A percentile compares a stretch with the other conserved stretches of the same genome.
phyloP scores from a whole-genome alignment of 73 alveolate genomes.

The Paramecium sonneborni region DNA sequence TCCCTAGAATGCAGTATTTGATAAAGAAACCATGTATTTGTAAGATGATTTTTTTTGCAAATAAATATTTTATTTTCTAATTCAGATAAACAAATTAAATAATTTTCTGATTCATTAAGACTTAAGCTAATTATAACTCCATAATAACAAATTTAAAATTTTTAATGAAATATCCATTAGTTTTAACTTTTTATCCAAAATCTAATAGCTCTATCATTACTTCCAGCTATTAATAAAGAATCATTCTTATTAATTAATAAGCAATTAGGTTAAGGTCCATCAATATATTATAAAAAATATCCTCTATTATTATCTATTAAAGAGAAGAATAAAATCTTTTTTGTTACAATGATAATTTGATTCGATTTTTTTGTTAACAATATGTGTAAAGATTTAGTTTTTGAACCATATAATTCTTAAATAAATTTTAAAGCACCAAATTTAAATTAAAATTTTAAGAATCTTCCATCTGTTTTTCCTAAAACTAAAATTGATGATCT shows the following conservation, averaged over 20 bases:
- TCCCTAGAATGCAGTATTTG: not conserved
- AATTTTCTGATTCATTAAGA: not conserved
- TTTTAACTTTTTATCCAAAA: not conserved
- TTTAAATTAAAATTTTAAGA: not conserved
- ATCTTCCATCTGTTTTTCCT: not conserved
- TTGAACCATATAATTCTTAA: not conserved
- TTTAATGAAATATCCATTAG: not conserved
- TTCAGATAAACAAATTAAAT: not conserved
- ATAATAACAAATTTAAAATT: not conserved
- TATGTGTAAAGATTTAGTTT: not conserved
- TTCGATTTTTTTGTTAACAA: not conserved
- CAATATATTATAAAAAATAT: not conserved
- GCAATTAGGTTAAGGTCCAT: not conserved
- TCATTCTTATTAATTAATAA: not conserved
- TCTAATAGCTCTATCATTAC: not conserved
- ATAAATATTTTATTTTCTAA: not conserved
- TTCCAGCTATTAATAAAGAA: not conserved
- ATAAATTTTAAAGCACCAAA: not conserved
- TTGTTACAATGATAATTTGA: not conserved
- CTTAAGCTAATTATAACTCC: not conserved
- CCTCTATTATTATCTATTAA: not conserved
- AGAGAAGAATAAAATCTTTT: not conserved
- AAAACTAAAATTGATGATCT: not conserved
- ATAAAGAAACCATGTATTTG: not conserved
- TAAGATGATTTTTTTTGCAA: not conserved